phyloP scores from a whole-genome alignment of 2,329 filamentous ascomycete species.

The Trichoderma aggressivum region DNA sequence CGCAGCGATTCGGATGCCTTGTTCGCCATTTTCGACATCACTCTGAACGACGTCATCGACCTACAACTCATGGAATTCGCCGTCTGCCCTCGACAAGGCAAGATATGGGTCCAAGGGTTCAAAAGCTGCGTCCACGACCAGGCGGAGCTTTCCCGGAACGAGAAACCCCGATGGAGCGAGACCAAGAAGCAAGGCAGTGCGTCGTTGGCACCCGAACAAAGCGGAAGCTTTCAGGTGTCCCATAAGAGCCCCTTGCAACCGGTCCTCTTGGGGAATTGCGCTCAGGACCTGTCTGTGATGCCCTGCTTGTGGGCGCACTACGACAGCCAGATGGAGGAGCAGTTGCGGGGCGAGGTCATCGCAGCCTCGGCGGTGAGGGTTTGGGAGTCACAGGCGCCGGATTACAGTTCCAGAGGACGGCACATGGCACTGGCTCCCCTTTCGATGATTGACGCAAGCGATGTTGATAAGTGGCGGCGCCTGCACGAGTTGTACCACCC shows the following conservation, averaged over 20 bases:
- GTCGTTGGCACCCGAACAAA: slow-evolving; percentile 40
- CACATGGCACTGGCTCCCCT: slow-evolving; percentile 31
- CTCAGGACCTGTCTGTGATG: slow-evolving; percentile 43
- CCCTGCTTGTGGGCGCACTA: slow-evolving; percentile 34
- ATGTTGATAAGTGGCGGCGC: no score
- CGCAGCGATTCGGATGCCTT: slow-evolving; percentile 57
- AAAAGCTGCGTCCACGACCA: slow-evolving; percentile 32
- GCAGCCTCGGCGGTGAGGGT: slow-evolving; percentile 30
- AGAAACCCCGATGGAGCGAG: slow-evolving; percentile 28
- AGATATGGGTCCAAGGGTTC: slow-evolving; percentile 23
- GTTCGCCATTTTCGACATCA: slow-evolving; percentile 42
- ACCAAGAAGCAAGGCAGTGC: slow-evolving; percentile 36
- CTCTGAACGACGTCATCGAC: slow-evolving; percentile 45
- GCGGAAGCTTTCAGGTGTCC: slow-evolving; percentile 47
- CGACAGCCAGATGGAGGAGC: slow-evolving; percentile 22
- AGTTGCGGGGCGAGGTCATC: slow-evolving; percentile 25
- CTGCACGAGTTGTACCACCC: no score
- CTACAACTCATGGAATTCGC: slow-evolving; percentile 56
- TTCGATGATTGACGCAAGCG: not conserved
- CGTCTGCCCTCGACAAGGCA: slow-evolving; percentile 17
- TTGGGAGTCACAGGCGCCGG: slow-evolving; percentile 27
- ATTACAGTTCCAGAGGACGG: slow-evolving; percentile 28
- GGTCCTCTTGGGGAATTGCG: slow-evolving; percentile 44
- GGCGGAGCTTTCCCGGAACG: not conserved
- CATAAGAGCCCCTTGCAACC: slow-evolving; percentile 41